These are phyloP conservation scores for Rosa chinensis DNA, from an alignment of 306 rosid species.

Conservation along the genomic window DNA sequence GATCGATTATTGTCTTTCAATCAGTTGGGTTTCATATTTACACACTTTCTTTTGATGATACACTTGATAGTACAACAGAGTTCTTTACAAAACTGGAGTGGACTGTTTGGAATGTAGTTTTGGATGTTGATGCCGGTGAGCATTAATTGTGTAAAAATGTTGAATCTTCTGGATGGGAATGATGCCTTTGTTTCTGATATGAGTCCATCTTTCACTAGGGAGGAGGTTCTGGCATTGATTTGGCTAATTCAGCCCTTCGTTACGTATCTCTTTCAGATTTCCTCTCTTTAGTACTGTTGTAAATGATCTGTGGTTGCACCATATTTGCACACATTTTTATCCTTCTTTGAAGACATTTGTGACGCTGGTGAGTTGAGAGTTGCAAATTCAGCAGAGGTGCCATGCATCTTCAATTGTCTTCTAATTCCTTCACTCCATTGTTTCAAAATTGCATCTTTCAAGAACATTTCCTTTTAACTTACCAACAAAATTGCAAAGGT, in stretches of 20 bases:
- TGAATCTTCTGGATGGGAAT: background rate
- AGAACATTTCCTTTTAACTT: background rate
- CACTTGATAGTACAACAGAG: constrained; percentile 23
- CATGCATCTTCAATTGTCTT: background rate
- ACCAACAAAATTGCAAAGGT: background rate
- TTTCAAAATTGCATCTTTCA: background rate
- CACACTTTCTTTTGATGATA: background rate
- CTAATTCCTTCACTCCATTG: background rate
- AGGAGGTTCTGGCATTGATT: background rate
- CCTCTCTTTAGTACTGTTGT: background rate
- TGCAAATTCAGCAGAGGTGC: background rate
- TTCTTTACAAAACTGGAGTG: constrained; percentile 23
- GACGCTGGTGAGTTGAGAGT: background rate
- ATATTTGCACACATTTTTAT: background rate
- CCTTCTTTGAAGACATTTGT: background rate
- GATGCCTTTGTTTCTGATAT: background rate
- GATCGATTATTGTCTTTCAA: constrained; percentile 33
- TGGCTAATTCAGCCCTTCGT: background rate
- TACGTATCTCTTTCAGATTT: background rate
- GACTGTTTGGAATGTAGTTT: constrained; percentile 26
- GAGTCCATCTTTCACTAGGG: background rate
- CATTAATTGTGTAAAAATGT: background rate
- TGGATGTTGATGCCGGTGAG: constrained; percentile 3
- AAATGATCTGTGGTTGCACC: background rate
- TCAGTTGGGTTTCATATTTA: constrained; percentile 25